These are phyloP conservation scores for Coccomyxa sp. DNA, from an alignment of 139 green algal genomes.

Conservation along the genomic window DNA sequence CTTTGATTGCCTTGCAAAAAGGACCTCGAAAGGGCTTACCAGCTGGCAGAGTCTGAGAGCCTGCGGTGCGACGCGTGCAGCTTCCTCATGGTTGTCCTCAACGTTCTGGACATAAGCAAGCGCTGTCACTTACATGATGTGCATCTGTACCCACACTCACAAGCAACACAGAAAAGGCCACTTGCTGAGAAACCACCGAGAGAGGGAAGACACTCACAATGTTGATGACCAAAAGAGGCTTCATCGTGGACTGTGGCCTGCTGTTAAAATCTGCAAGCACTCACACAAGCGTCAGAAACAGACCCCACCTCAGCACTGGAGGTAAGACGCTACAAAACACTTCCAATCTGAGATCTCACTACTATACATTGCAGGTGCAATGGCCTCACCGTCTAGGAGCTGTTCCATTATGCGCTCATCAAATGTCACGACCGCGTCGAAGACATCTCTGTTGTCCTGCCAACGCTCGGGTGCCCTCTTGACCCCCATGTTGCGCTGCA, in stretches of 20 bases:
- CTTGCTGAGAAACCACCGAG: too few relatives aligned
- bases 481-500: slow-evolving; percentile 77
- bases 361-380: background rate
- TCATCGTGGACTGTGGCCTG: slow-evolving; percentile 31
- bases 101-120: slow-evolving; percentile 50
- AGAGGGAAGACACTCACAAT: slow-evolving; percentile 39
- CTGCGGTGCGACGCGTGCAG: slow-evolving; percentile 64
- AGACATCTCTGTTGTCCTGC: slow-evolving; percentile 62
- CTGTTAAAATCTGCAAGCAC: slow-evolving; percentile 46
- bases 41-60: slow-evolving; percentile 70
- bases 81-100: slow-evolving; percentile 79
- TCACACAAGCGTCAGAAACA: background rate
- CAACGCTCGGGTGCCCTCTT: slow-evolving; percentile 81
- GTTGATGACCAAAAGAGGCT: slow-evolving; percentile 78
- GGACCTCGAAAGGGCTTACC: too few relatives aligned
- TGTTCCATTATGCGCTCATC: slow-evolving; percentile 67
- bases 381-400: slow-evolving; percentile 35
- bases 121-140: background rate
- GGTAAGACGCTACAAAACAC: too few relatives aligned
- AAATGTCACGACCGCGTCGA: slow-evolving; percentile 76
- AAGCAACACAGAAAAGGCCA: too few relatives aligned
- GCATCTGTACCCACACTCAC: too few relatives aligned
- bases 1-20: too few relatives aligned
- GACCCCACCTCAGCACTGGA: too few relatives aligned
- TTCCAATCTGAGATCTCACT: background rate